Evolutionary conservation across 2,329 filamentous ascomycete genomes (phyloP).

Genomic region (Colletotrichum spaethianum): DNA sequence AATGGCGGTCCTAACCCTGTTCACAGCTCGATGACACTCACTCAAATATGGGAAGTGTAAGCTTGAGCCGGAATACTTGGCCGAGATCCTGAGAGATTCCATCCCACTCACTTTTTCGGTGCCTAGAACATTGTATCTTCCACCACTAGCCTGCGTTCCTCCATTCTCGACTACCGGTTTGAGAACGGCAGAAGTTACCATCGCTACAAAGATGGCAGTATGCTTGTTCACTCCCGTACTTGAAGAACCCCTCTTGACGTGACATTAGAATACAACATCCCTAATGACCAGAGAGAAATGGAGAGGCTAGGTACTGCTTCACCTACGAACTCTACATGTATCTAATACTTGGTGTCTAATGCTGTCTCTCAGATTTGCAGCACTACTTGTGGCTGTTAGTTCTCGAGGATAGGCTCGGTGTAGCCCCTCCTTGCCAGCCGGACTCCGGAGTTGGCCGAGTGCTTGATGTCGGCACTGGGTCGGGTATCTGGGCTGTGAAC

Average conservation of each 20-base stretch:
- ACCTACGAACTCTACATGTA: background rate
- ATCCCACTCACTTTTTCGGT: background rate
- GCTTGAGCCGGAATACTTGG: background rate
- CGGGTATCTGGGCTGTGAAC: slow-evolving; percentile 53
- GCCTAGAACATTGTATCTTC: slow-evolving; percentile 39
- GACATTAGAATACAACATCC: slow-evolving; percentile 20
- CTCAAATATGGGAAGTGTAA: background rate
- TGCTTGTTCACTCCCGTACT: background rate
- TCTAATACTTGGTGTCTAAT: background rate
- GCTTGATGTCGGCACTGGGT: slow-evolving; percentile 47
- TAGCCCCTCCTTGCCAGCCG: slow-evolving; percentile 25
- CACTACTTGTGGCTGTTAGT: slow-evolving; percentile 66
- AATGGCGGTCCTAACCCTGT: background rate
- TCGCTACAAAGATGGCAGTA: slow-evolving; percentile 44
- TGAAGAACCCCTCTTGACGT: background rate
- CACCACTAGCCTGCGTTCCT: slow-evolving; percentile 50
- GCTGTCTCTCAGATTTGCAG: slow-evolving; percentile 58
- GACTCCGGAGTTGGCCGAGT: slow-evolving; percentile 39
- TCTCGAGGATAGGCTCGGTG: slow-evolving; percentile 48
- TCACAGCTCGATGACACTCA: background rate
- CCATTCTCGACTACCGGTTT: slow-evolving; percentile 42
- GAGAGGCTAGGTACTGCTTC: slow-evolving; percentile 17
- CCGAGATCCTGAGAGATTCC: background rate
- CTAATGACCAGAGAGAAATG: slow-evolving; percentile 26
- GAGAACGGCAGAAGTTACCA: slow-evolving; percentile 38